Evolutionary conservation across 192 early-diverging fungal species (phyloP), one percentile per base, ranked within the genome.

Genomic region (Backusella circina): DNA sequence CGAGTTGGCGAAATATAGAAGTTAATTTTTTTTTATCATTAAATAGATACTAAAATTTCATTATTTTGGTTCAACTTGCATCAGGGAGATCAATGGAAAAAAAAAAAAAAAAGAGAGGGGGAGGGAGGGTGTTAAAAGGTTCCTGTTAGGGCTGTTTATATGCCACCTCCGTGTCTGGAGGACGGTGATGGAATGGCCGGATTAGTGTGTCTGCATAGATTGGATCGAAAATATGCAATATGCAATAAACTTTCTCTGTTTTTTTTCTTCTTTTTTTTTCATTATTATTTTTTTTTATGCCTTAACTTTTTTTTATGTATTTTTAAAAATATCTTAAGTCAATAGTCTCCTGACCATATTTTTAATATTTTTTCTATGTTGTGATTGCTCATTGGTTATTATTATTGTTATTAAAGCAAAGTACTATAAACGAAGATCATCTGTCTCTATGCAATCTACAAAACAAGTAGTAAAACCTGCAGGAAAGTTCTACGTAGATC

Each of bases 141-240:
- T 38, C 23, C 37, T 70, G 28, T 35, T 39, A 37, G 69, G 69
- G 35, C 30, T 70, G 69, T 70, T 70, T 70, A 47, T 70, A 47
- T 70, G 41, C 41, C 69, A 70, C 37, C 69, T 70, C 69, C 69
- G 37, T 70, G 37, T 70, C 41, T 47, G 41, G 69, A 70, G 69
- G 69, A 47, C 21, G 21, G 9, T 70, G 69, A 70, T 70, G 69
- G 69, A 70, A 70, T 70, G 69, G 69, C 69, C 69, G 69, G 69
- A 47, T 41, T 47, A 47, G 69, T 30, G 16, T 44, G 66, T 33
- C 39, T 70, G 68, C 68, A 70, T 70, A 70, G 68, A 70, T 70
- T 70, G 68, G 36, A 70, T 31, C 36, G 68, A 70, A 70, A 70
- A 44, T 70, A 70, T 70, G 68, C 35, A 41, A 69, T 33, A 69